Percentiles rank a stretch among this genome's conserved stretches.
Conservation (phyloP, 1,284 basidiomycete species). For the Rhodotorula sp. region DNA sequence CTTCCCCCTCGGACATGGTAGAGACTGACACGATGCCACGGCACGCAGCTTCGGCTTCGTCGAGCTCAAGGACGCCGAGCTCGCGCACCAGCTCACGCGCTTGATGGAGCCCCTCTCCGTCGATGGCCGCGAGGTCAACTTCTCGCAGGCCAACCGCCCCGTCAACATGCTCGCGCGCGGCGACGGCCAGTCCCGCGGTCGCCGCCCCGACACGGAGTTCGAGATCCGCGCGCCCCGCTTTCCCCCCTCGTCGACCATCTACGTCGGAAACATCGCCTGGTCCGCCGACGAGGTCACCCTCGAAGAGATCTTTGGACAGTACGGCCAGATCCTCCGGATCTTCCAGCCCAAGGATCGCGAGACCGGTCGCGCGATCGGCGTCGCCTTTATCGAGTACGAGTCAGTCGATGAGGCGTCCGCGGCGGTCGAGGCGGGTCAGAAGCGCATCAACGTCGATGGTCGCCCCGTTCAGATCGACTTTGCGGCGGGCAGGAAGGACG, state of each 20-base stretch:
- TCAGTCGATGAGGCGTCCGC: constrained; percentile 46
- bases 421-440: neutral
- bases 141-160: constrained; percentile 71
- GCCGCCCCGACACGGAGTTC: constrained; percentile 43
- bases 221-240: constrained; percentile 43
- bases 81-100: constrained; percentile 66
- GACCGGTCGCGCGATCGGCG: constrained; percentile 84
- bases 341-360: constrained; percentile 91
- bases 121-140: constrained; percentile 84
- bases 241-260: constrained; percentile 71
- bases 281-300: constrained; percentile 74
- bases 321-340: constrained; percentile 71
- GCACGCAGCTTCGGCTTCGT: constrained; percentile 75
- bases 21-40: neutral
- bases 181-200: constrained; percentile 46
- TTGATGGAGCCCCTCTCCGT: constrained; percentile 71
- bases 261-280: constrained; percentile 88
- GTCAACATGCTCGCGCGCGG: constrained; percentile 63
- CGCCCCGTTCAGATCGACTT: constrained; percentile 25
- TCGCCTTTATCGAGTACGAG: constrained; percentile 90
- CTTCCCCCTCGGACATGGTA: too few relatives aligned
- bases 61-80: constrained; percentile 66
- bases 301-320: constrained; percentile 86
- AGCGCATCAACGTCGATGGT: constrained; percentile 15
- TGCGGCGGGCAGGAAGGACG: neutral